Base-by-base conservation (phyloP, 371 early-diverging fungal species). In the Lichtheimia corymbifera region DNA sequence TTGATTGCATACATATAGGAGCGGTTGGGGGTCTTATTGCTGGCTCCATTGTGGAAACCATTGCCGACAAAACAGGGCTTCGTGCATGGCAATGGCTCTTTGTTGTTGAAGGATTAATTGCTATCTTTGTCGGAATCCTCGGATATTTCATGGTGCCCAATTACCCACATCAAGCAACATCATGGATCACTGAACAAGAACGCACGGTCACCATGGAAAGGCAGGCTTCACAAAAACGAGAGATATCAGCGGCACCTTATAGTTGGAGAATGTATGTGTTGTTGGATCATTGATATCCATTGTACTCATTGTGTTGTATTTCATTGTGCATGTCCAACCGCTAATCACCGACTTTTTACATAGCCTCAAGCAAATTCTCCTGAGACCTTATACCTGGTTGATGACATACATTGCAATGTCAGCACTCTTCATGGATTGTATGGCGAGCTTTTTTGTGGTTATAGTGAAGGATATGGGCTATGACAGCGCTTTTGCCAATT, bases 161-260 rank as follows among this genome's bases (percentile, higher is more conserved):
- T 55, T 77, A 60, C 24, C 84, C 86, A 3, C 20, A 45, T 20
- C 69, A 72, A 7, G 74, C 64, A 1, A 76, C 83, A 1, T 30
- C 24, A 15, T 85, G 75, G 67, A 62, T 87, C 47, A 80, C 69
- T 27, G 52, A 64, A 0, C 64, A 71, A 40, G 86, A 87, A 57
- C 62, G 71, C 4, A 66, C 58, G 12, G 50, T 79, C 14, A 74
- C 79, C 2, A 58, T 60, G 28, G 28, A 28, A 28, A 28, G 28
- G 4, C 28, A 28, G 28, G 28, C 28, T 2, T 28, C 28, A 28
- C 28, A 28, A 28, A 28, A 28, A 0, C 1, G 7, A 5, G 28
- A 4, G 7, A 28, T 28, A 28, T 28, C 28, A 28, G 4, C 28
- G 0, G 7, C 28, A 4, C 28, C 28, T 28, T 28, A 28, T 28